These are phyloP conservation scores for Rubroboletus pulcherrimus DNA, from an alignment of 768 basidiomycete genomes.

Conservation along the genomic window DNA sequence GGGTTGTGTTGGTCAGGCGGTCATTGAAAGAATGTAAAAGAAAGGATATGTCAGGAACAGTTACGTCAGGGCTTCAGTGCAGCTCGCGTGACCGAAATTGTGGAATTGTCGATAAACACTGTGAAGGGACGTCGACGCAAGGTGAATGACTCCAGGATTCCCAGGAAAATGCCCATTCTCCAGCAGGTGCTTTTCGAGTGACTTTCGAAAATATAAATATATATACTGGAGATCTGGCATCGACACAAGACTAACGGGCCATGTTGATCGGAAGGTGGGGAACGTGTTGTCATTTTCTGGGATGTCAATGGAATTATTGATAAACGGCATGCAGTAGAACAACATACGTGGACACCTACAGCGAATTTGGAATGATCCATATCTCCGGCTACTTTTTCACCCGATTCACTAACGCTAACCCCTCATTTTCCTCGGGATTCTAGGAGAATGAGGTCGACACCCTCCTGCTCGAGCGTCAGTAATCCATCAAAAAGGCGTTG, in stretches of 20 bases:
- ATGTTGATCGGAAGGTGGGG: neutral
- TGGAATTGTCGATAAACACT: neutral
- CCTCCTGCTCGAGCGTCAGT: conserved; percentile 69
- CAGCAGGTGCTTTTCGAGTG: neutral
- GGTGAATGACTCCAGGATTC: neutral
- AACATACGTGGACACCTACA: conserved; percentile 20
- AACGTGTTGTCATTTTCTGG: neutral
- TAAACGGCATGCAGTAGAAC: neutral
- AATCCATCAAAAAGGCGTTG: conserved; percentile 85
- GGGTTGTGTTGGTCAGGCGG: neutral
- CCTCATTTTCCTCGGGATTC: conserved; percentile 78
- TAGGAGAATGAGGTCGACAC: conserved; percentile 79
- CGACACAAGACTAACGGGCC: neutral
- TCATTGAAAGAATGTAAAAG: neutral
- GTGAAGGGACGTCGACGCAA: neutral
- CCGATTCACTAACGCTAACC: conserved; percentile 93
- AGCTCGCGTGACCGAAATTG: neutral
- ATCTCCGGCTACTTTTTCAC: conserved; percentile 80
- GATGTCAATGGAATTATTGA: neutral
- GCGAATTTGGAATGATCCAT: conserved; percentile 23
- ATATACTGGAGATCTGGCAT: neutral
- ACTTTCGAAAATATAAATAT: neutral
- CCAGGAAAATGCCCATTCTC: neutral
- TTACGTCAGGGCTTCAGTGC: neutral
- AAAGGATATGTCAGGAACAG: neutral